These are phyloP conservation scores for Lumnitzera littorea DNA, from an alignment of 345 rosid genomes.

Conservation along the genomic window DNA sequence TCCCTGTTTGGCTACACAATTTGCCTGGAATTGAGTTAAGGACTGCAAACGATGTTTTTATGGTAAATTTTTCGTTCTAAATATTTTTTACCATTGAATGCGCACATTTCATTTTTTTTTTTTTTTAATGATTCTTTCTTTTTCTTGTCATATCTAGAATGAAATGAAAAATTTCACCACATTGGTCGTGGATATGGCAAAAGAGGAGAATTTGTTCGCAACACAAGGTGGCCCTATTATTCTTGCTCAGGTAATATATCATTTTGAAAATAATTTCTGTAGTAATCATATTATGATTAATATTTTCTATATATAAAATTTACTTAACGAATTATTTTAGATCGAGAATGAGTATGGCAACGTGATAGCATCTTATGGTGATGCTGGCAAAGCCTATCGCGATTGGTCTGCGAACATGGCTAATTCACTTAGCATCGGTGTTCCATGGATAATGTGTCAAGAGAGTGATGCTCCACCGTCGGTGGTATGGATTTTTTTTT, in stretches of 20 bases:
- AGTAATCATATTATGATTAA: not conserved
- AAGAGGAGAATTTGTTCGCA: slow-evolving; percentile 52
- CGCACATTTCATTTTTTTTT: not conserved
- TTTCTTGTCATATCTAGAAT: slow-evolving; percentile 14
- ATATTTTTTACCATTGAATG: not conserved
- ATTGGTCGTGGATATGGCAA: slow-evolving; percentile 52
- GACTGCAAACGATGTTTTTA: slow-evolving; percentile 25
- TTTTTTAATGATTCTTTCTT: no score
- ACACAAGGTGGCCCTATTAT: slow-evolving; percentile 82
- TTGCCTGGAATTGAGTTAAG: slow-evolving; percentile 5
- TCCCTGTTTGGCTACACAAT: slow-evolving; percentile 41
- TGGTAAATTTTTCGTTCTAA: slow-evolving; percentile 13
- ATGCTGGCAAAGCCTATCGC: slow-evolving; percentile 46
- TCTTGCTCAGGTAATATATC: slow-evolving; percentile 49
- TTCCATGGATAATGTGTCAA: slow-evolving; percentile 90
- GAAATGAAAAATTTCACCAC: slow-evolving; percentile 74
- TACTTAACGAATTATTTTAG: slow-evolving; percentile 13
- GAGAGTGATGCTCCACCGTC: slow-evolving; percentile 54
- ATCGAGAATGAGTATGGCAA: slow-evolving; percentile 87
- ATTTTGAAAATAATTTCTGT: not conserved
- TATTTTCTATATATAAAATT: not conserved
- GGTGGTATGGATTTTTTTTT: slow-evolving; percentile 16
- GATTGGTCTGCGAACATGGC: slow-evolving; percentile 81
- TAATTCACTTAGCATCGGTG: slow-evolving; percentile 40
- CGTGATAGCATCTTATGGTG: slow-evolving; percentile 38